Evolutionary conservation across 2,329 filamentous ascomycete genomes (phyloP).

Genomic region (Fusarium sp.): DNA sequence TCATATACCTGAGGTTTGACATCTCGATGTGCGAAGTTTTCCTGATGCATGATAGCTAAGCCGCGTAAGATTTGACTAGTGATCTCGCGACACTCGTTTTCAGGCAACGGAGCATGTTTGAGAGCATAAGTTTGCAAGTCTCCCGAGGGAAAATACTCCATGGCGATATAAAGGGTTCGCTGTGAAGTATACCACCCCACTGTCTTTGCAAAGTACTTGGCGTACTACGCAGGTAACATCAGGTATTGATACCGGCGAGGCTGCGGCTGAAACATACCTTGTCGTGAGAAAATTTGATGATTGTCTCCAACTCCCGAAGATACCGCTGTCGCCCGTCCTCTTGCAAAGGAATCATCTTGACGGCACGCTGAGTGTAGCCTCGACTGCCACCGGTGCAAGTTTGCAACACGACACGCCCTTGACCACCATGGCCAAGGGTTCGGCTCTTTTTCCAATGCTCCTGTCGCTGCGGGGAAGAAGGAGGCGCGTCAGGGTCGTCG

Average conservation of each 20-base stretch:
- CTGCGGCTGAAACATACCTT: neutral
- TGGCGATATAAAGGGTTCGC: neutral
- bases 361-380: neutral
- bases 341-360: neutral
- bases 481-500: neutral
- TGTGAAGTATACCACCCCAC: neutral
- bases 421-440: neutral
- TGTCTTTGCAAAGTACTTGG: neutral
- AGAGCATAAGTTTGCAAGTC: neutral
- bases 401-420: neutral
- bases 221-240: neutral
- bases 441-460: neutral
- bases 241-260: no score
- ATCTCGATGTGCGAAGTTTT: neutral
- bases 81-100: neutral
- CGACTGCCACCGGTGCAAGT: neutral
- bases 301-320: neutral
- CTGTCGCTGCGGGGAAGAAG: accelerated
- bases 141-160: neutral
- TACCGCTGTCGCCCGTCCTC: neutral
- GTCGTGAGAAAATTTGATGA: neutral
- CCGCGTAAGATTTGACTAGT: neutral
- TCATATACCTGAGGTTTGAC: neutral
- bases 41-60: neutral
- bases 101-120: neutral